Base-by-base conservation (phyloP, 352 stramenopile species). In the Pythium vanterpoolii region DNA sequence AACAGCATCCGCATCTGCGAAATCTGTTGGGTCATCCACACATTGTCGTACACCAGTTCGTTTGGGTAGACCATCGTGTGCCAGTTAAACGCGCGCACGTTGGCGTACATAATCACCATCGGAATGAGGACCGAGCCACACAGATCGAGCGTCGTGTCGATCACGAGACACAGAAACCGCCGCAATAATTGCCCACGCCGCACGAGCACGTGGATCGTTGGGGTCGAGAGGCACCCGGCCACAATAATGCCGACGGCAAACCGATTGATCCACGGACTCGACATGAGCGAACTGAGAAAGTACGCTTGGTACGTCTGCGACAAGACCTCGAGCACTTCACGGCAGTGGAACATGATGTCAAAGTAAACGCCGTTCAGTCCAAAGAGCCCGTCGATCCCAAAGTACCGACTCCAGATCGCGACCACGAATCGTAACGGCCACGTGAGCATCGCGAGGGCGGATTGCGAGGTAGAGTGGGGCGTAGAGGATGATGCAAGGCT, bases 301-400 rank as follows among this genome's bases (percentile, higher is more conserved):
- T 61, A 61, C 18, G 55, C 50, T 19, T 72, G 60, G 51, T 69
- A 73, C 19, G 56, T 67, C 43, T 73, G 66, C 40, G 64, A 26
- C 0, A 56, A 2, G 26, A 73, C 60, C 47, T 73, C 66, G 2
- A 52, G 18, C 9, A 21, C 52, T 43, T 73, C 56, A 19, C 60
- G 66, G 8, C 52, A 21, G 14, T 42, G 31, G 39, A 63, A 68
- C 4, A 63, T 10, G 3, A n/a, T 43, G 3, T 65, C 58, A 45
- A 65, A 65, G 13, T 59, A 27, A 21, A 42, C 33, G 0, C 27
- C 19, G 27, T 42, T 53, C n/a, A 62, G 43, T 18, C 51, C 51
- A 27, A 68, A 68, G 45, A 62, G 53, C 6, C 46, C 60, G 13
- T 36, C 54, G 0, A 39, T 23, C 16, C 34, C 28, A 18, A 55